A percentile compares a stretch with the other conserved stretches of the same genome.
Evolutionary conservation across 2,329 filamentous ascomycete species (phyloP).

Genomic region (Scolecobasidium constrictum): DNA sequence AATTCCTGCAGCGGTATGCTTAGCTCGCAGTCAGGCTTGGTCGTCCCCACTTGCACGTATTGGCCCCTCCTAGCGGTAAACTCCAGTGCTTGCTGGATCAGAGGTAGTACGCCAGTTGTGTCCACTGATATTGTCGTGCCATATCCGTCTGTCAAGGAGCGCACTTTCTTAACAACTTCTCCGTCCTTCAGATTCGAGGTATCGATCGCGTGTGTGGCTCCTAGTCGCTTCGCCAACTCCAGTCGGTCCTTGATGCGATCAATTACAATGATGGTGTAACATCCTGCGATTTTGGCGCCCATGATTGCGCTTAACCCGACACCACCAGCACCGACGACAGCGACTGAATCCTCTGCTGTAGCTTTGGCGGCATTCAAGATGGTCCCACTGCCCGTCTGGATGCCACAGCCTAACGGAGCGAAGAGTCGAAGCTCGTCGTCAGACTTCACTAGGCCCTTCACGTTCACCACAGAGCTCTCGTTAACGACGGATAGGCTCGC

Average conservation of each 20-base stretch:
- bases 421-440: conserved; percentile 18
- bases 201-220: conserved; percentile 26
- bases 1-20: conserved; percentile 33
- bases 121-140: conserved; percentile 39
- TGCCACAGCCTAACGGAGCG: conserved; percentile 32
- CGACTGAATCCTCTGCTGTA: conserved; percentile 18
- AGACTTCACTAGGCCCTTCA: conserved; percentile 3
- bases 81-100: conserved; percentile 33
- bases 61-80: conserved; percentile 35
- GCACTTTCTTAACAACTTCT: conserved; percentile 24
- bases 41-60: conserved; percentile 39
- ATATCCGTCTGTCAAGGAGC: conserved; percentile 21
- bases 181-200: conserved; percentile 1
- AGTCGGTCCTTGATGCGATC: conserved; percentile 33
- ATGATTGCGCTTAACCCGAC: conserved; percentile 31
- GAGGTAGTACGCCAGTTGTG: conserved; percentile 34
- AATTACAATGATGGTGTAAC: conserved; percentile 31
- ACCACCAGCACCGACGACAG: conserved; percentile 29
- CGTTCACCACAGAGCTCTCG: conserved; percentile 8
- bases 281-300: conserved; percentile 22
- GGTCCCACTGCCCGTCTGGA: conserved; percentile 33
- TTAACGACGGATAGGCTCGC: conserved; percentile 11
- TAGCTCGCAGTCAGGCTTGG: conserved; percentile 30
- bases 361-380: conserved; percentile 26
- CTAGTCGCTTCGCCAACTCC: conserved; percentile 31